Conservation (phyloP, 441 rosid genomes). For the Arabidopsis lyrata region DNA sequence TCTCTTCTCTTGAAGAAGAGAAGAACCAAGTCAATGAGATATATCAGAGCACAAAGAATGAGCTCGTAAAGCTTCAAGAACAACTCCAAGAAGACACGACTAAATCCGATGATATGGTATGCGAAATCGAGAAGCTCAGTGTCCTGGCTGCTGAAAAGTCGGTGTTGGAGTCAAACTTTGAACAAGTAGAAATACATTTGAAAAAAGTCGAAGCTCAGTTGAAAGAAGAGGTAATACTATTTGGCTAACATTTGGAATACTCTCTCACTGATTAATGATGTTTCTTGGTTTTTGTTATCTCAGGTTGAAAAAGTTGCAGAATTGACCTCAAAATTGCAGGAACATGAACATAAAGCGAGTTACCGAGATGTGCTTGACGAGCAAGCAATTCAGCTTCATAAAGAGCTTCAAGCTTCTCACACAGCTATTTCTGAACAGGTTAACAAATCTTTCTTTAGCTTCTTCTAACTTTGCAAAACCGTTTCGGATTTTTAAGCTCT, state of each 20-base stretch:
- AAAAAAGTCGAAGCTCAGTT: conserved; percentile 49
- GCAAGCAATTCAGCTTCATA: conserved; percentile 24
- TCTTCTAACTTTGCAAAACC: not conserved
- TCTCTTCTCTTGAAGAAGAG: conserved; percentile 77
- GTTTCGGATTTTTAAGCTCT: not conserved
- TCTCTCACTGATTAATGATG: conserved; percentile 6
- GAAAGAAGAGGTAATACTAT: conserved; percentile 60
- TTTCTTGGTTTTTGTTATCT: conserved; percentile 11
- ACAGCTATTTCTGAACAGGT: conserved; percentile 57
- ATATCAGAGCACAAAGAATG: conserved; percentile 66
- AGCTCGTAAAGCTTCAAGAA: conserved; percentile 72
- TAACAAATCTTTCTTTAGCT: not conserved
- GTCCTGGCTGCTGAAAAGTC: conserved; percentile 57
- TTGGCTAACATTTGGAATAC: not conserved
- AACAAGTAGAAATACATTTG: conserved; percentile 64
- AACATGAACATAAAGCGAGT: conserved; percentile 47
- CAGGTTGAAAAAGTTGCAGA: conserved; percentile 56
- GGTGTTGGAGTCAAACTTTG: conserved; percentile 53
- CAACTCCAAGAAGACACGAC: conserved; percentile 59
- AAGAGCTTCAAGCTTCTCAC: conserved; percentile 55
- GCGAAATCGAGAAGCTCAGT: conserved; percentile 61
- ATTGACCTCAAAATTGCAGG: conserved; percentile 54
- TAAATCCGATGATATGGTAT: conserved; percentile 52
- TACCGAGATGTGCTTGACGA: conserved; percentile 46
- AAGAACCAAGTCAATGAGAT: conserved; percentile 69